Evolutionary conservation across 2,329 filamentous ascomycete genomes (phyloP), one percentile per base, ranked within the genome.

Genomic region (Colletotrichum sp.): DNA sequence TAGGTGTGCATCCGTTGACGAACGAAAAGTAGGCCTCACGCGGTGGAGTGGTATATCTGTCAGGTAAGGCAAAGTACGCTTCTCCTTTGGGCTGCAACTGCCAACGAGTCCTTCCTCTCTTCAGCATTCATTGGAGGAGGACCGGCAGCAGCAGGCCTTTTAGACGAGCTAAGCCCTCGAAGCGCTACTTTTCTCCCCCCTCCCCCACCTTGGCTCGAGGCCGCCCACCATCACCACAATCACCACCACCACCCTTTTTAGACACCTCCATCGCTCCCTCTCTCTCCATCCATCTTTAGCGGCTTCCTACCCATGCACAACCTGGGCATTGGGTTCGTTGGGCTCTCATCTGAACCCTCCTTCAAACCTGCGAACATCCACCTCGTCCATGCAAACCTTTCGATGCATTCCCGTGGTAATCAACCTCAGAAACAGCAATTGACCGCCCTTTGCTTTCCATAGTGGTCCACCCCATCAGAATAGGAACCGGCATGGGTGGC

Each of bases 281-380:
- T 69, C 44, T 57, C 39, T 39, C 71, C 28, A 28, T 55, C 10
- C 44, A 49, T 34, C 52, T 30, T 60, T 71, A 49, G 68, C 69
- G 73, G 64, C 63, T 66, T 21, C 44, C 49, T 39, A 8, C 28
- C 52, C 63, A 75, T 72, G 62, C 67, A 72, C 62, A 30, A 55
- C 63, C 57, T 44, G 68, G 73, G 36, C 30, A 34, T 75, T 72
- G 69, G 73, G 73, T 72, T 75, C 72, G 72, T 75, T 72, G 55
- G 73, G 73, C 73, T 75, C 63, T 36, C 68, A 52, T 70, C 55
- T 59, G 18, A 52, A 65, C 34, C 52, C 28, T 39, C 57, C 49
- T 44, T 39, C 73, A 68, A 68, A 68, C 70, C 63, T 36, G 73
- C 39, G 34, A 73, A 64, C 69, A 68, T 73, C 64, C 69, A 68